A percentile compares a stretch with the other conserved stretches of the same genome.
These are phyloP conservation scores for Tetraselmis striata DNA, from an alignment of 139 green algal species.

Conservation along the genomic window DNA sequence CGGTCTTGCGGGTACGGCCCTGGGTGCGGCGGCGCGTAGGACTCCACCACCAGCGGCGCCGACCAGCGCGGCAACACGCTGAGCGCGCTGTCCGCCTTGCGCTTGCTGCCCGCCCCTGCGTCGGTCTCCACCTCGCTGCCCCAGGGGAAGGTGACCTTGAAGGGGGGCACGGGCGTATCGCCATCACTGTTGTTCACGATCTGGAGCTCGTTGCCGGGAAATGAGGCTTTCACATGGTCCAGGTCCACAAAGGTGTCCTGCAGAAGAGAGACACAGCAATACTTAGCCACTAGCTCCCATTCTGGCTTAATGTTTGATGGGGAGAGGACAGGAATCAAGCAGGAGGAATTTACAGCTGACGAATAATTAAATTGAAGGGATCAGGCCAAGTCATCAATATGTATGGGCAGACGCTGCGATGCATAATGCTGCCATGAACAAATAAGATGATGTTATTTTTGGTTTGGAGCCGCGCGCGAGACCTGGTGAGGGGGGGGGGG, in stretches of 20 bases:
- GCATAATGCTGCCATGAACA: no score
- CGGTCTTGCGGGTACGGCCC: constrained; percentile 85
- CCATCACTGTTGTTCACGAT: constrained; percentile 22
- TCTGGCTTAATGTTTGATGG: no score
- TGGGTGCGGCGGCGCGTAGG: constrained; percentile 71
- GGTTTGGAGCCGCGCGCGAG: no score
- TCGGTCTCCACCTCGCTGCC: neutral
- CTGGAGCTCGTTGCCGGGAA: constrained; percentile 67
- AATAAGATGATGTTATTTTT: no score
- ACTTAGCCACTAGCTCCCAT: no score
- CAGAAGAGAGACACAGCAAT: no score
- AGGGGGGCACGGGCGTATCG: constrained; percentile 50
- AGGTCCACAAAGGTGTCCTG: constrained; percentile 92
- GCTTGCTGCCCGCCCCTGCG: neutral
- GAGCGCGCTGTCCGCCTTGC: constrained; percentile 27
- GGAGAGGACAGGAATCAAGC: no score
- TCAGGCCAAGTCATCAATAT: no score
- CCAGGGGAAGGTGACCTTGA: constrained; percentile 76
- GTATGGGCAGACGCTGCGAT: no score
- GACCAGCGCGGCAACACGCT: neutral
- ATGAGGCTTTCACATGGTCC: constrained; percentile 76
- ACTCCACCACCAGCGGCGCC: constrained; percentile 50
- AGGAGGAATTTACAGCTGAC: no score
- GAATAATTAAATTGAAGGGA: no score
- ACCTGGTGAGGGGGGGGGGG: no score